Evolutionary conservation across 352 stramenopile species (phyloP).

Genomic region (Phytophthora hibernalis): DNA sequence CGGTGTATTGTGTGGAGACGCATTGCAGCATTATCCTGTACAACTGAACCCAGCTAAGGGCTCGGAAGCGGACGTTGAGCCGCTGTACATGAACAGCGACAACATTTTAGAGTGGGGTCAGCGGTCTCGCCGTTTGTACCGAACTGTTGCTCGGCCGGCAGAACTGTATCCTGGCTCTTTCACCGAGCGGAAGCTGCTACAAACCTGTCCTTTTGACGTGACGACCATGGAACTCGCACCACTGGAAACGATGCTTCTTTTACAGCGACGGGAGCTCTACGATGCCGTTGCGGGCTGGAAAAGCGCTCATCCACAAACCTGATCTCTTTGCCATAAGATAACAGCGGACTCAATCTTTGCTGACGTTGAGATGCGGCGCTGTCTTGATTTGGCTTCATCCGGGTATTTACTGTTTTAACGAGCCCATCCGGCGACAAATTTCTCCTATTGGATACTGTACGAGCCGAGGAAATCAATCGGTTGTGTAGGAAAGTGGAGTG

Average conservation of each 20-base stretch:
- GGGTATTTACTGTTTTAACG: no score
- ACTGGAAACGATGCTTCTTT: constrained; percentile 28
- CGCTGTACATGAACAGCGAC: constrained; percentile 66
- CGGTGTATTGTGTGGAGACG: constrained; percentile 52
- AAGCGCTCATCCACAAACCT: constrained; percentile 6
- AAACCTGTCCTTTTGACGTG: constrained; percentile 51
- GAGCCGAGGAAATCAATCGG: no score
- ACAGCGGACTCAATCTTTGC: constrained; percentile 1
- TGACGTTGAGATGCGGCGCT: neutral
- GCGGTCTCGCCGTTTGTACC: constrained; percentile 30
- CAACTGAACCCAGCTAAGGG: constrained; percentile 19
- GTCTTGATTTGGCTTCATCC: constrained; percentile 7
- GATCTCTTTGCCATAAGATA: constrained; percentile 23
- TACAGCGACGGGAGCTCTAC: constrained; percentile 34
- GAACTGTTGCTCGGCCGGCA: constrained; percentile 36
- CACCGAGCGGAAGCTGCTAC: constrained; percentile 40
- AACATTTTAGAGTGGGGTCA: constrained; percentile 46
- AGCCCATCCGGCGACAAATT: neutral
- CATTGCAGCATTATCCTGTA: constrained; percentile 51
- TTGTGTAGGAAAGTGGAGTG: neutral
- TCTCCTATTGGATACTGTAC: neutral
- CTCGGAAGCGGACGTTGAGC: constrained; percentile 26
- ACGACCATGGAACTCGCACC: constrained; percentile 33
- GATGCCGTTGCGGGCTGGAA: constrained; percentile 30
- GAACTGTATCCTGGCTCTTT: constrained; percentile 49